Conservation (phyloP, 1,139 yeast genomes). For the Blastobotrys malaysiensis region DNA sequence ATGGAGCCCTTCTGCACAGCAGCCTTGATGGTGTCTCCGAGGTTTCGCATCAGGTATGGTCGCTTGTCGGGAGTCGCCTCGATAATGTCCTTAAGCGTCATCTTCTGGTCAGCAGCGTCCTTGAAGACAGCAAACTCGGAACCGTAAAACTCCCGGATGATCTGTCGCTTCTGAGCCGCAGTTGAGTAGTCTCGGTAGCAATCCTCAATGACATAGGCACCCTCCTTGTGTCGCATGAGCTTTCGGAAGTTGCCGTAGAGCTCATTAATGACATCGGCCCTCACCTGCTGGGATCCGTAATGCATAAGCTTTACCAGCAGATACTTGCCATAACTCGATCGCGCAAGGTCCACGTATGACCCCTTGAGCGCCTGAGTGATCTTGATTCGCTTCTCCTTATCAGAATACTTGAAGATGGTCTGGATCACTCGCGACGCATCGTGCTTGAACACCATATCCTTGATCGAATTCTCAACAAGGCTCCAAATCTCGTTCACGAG, state of each 20-base stretch:
- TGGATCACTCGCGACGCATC: constrained; percentile 97
- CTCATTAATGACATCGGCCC: constrained; percentile 71
- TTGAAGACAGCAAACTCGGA: constrained; percentile 91
- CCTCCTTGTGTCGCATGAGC: constrained; percentile 94
- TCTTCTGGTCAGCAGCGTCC: constrained; percentile 56
- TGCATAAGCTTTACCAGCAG: constrained; percentile 82
- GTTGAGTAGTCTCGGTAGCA: constrained; percentile 80
- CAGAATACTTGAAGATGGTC: constrained; percentile 80
- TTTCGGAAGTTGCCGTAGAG: constrained; percentile 87
- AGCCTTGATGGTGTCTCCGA: constrained; percentile 78
- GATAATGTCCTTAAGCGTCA: constrained; percentile 61
- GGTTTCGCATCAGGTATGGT: constrained; percentile 66
- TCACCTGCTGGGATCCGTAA: constrained; percentile 79
- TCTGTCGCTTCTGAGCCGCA: constrained; percentile 78
- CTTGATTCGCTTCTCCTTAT: constrained; percentile 70
- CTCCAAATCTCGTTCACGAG: constrained; percentile 83
- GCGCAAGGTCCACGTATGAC: constrained; percentile 73
- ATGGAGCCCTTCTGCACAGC: constrained; percentile 94
- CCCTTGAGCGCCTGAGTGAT: constrained; percentile 71
- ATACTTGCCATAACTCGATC: constrained; percentile 91
- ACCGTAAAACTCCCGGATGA: constrained; percentile 96
- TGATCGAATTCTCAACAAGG: constrained; percentile 66
- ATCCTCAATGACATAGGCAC: constrained; percentile 98
- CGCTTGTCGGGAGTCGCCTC: constrained; percentile 76
- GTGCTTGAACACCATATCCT: constrained; percentile 87